Base-by-base conservation (phyloP, 805 yeast genomes). In the Zygosaccharomyces gambellarensis region DNA sequence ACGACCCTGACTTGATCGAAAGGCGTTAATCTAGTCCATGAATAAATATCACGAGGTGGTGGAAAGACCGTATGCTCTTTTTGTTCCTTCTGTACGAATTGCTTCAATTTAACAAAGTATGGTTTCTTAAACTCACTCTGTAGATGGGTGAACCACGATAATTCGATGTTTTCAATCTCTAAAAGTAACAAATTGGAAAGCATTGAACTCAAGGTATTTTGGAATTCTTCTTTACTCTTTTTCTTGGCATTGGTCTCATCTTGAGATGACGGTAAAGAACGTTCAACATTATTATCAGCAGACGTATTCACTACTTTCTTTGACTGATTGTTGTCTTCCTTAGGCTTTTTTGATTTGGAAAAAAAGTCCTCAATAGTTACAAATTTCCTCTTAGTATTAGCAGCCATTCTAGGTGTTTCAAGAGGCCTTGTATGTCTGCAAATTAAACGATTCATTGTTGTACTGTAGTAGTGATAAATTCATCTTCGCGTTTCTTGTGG, bases 21-120 rank as follows among this genome's bases (percentile, higher is more conserved):
- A 0, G 96, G 96, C 0, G 98, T 89, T 14, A 83, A 73, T 29
- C 89, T 78, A 2, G 95, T 83, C 97, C 98, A 94, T 0, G 97
- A 87, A 64, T 94, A 94, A 19, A 94, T 80, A 51, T 87, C 85
- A 11, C 77, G 61, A 14, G 71, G 64, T 0, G 92, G 90, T 1
- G 99, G 99, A 68, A 88, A 92, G 0, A 92, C 74, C 2, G 80
- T 75, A 11, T 72, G 75, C 17, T 45, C 50, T 10, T 71, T 70
- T 12, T 67, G 61, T 57, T 84, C 87, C 0, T 71, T 51, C 4
- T 55, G 52, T 11, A 90, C 71, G 56, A 85, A 90, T 56, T 68
- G 64, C 58, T 92, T 92, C 56, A 94, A 72, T 8, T 78, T 67
- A 8, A 90, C 64, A 60, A 94, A 94, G 64, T 90, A 92, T 3